phyloP scores from a whole-genome alignment of 441 rosid genomes.

The Melastoma candidum region DNA sequence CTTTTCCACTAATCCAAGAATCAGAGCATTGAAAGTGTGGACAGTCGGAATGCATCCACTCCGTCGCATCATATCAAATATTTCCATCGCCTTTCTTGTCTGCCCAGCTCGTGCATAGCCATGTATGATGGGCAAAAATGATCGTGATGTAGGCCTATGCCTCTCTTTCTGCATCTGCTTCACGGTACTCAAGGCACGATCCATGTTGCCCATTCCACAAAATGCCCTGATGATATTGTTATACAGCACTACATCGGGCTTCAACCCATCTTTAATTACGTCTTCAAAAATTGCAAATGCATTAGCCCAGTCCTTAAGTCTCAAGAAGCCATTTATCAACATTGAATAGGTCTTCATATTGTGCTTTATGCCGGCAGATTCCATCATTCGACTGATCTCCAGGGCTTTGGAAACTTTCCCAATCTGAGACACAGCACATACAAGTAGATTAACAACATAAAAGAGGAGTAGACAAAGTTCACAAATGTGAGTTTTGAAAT shows the following conservation, averaged over 20 bases:
- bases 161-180: conserved; percentile 87
- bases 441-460: not conserved
- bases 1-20: conserved; percentile 89
- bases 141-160: conserved; percentile 68
- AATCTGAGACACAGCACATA: conserved; percentile 30
- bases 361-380: conserved; percentile 63
- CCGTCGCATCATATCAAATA: conserved; percentile 84
- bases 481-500: too few species aligned
- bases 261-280: conserved; percentile 58
- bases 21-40: conserved; percentile 83
- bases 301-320: conserved; percentile 90
- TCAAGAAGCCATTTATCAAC: conserved; percentile 86
- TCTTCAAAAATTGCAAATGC: conserved; percentile 88
- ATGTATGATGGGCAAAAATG: conserved; percentile 88
- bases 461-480: too few species aligned
- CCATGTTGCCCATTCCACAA: conserved; percentile 98
- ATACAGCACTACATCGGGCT: conserved; percentile 83
- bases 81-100: conserved; percentile 63
- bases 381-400: conserved; percentile 74
- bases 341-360: conserved; percentile 92
- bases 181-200: conserved; percentile 68
- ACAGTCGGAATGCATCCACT: conserved; percentile 91
- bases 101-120: conserved; percentile 79
- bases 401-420: conserved; percentile 83
- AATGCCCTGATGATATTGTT: conserved; percentile 80